phyloP scores from a whole-genome alignment of 1,284 basidiomycete genomes.

The Tilletia walkeri region DNA sequence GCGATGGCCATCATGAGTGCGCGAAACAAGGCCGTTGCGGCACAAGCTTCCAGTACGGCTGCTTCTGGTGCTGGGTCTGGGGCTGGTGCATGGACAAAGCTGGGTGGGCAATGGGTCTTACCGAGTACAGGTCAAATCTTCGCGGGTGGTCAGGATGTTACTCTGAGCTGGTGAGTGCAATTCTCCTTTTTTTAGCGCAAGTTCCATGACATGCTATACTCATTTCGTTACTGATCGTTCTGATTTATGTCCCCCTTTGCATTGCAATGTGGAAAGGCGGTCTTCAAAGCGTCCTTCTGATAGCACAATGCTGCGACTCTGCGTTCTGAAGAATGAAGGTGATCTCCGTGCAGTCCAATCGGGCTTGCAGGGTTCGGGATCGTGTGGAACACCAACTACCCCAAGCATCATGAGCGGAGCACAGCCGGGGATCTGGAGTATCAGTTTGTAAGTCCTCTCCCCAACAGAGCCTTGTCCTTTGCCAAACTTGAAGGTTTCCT shows the following conservation, averaged over 20 bases:
- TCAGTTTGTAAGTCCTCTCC: constrained; percentile 1
- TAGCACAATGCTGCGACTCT: constrained; percentile 8
- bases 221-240: too few relatives aligned
- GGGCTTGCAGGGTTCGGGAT: not conserved
- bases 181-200: not conserved
- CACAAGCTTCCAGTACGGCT: constrained; percentile 1
- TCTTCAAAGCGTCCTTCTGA: not conserved
- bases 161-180: constrained; percentile 12
- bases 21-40: constrained; percentile 6
- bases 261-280: not conserved
- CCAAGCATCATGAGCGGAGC: not conserved
- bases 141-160: constrained; percentile 5
- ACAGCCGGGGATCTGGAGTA: constrained; percentile 3
- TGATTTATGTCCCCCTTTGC: too few relatives aligned
- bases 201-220: too few relatives aligned
- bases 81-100: too few relatives aligned
- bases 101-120: not conserved
- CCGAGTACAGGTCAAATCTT: constrained; percentile 4
- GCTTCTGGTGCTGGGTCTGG: not conserved
- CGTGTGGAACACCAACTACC: constrained; percentile 12
- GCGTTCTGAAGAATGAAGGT: constrained; percentile 5
- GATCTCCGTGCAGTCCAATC: constrained; percentile 9
- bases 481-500: too few relatives aligned
- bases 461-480: not conserved
- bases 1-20: constrained; percentile 14